phyloP scores from a whole-genome alignment of 1,284 basidiomycete species.

The Sanghuangporus weigelae region DNA sequence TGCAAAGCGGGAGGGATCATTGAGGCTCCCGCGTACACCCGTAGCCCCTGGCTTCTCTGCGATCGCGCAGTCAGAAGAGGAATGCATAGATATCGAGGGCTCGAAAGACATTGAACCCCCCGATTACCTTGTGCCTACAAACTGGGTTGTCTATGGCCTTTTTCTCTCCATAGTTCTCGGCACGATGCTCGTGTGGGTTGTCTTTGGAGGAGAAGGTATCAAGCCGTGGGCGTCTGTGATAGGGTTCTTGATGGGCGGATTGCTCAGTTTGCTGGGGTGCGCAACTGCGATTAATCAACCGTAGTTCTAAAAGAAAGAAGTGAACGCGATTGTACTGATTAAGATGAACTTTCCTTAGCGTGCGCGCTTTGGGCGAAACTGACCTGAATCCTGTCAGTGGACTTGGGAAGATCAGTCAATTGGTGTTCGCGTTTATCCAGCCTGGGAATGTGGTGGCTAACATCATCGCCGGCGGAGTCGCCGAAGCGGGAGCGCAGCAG shows the following conservation, averaged over 20 bases:
- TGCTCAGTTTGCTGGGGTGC: constrained; percentile 85
- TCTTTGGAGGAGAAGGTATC: constrained; percentile 88
- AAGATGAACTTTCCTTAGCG: constrained; percentile 38
- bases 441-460: constrained; percentile 94
- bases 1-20: constrained; percentile 9
- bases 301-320: neutral
- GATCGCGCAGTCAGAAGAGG: constrained; percentile 19
- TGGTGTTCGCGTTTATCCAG: constrained; percentile 91
- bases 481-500: constrained; percentile 95
- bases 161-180: constrained; percentile 60
- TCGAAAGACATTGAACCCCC: constrained; percentile 75
- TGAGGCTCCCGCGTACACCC: constrained; percentile 18
- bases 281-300: constrained; percentile 23
- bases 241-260: constrained; percentile 77
- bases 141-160: constrained; percentile 76
- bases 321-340: neutral
- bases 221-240: constrained; percentile 90
- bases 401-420: constrained; percentile 90
- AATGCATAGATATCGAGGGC: constrained; percentile 29
- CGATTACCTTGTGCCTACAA: constrained; percentile 75
- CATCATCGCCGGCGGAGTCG: constrained; percentile 93
- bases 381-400: constrained; percentile 93
- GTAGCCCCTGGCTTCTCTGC: constrained; percentile 17
- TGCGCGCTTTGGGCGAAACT: constrained; percentile 88
- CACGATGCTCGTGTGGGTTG: constrained; percentile 76